A percentile compares a stretch with the other conserved stretches of the same genome.
phyloP scores from a whole-genome alignment of 1,284 basidiomycete genomes.

The Trichosporon coremiiforme region DNA sequence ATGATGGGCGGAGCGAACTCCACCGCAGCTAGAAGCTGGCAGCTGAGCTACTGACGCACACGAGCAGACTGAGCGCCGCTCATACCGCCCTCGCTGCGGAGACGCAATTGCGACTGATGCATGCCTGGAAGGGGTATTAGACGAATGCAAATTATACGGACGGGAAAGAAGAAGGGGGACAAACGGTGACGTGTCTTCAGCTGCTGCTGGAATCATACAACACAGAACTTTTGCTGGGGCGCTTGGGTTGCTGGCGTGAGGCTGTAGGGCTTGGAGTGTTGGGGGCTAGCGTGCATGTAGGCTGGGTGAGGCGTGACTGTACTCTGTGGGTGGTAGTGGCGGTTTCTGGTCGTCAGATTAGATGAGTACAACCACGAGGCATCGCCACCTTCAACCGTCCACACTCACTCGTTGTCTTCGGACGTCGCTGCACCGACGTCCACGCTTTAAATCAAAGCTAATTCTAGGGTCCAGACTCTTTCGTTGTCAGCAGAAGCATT shows the following conservation, averaged over 20 bases:
- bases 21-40: no score
- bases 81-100: not conserved
- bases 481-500: not conserved
- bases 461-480: constrained; percentile 92
- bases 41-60: no score
- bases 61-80: no score
- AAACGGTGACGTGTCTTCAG: constrained; percentile 1
- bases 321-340: not conserved
- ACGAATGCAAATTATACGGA: constrained; percentile 14
- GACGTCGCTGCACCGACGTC: not conserved
- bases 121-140: constrained; percentile 11
- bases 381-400: not conserved
- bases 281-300: not conserved
- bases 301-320: not conserved
- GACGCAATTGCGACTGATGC: not conserved
- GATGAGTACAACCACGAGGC: no score
- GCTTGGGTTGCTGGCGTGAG: not conserved
- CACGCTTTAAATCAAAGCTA: constrained; percentile 66
- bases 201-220: constrained; percentile 7
- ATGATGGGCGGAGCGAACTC: no score
- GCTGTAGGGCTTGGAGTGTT: not conserved
- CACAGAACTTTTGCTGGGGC: constrained; percentile 7
- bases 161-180: not conserved
- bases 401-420: constrained; percentile 60
- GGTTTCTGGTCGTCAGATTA: not conserved